phyloP scores from a whole-genome alignment of 176 grass and related monocot genomes.

The Carex parvula region DNA sequence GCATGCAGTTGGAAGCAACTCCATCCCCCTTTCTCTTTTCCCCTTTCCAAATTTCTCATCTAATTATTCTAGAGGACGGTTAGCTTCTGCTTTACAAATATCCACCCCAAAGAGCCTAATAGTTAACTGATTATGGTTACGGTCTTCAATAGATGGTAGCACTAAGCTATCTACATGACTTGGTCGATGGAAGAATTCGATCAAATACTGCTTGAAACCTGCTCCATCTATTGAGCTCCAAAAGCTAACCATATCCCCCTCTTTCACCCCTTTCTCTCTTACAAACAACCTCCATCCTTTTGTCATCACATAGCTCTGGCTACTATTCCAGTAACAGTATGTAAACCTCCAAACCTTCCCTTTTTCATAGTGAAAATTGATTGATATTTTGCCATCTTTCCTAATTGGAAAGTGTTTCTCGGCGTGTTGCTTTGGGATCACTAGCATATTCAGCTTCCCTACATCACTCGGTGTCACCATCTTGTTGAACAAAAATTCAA shows the following conservation, averaged over 20 bases:
- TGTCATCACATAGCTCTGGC: slow-evolving; percentile 98
- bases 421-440: slow-evolving; percentile 86
- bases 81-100: slow-evolving; percentile 2
- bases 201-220: slow-evolving; percentile 45
- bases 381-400: slow-evolving; percentile 28
- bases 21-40: background rate
- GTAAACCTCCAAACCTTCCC: slow-evolving; percentile 73
- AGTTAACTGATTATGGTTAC: background rate
- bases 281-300: slow-evolving; percentile 94
- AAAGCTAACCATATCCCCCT: slow-evolving; percentile 31
- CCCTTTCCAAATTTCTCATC: background rate
- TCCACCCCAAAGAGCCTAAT: slow-evolving; percentile 17
- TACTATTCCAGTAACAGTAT: slow-evolving; percentile 91
- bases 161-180: background rate
- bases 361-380: slow-evolving; percentile 69
- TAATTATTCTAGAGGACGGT: background rate
- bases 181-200: slow-evolving; percentile 5
- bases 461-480: slow-evolving; percentile 81
- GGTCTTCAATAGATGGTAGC: background rate
- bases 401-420: slow-evolving; percentile 80
- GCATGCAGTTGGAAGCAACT: background rate
- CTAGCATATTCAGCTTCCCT: slow-evolving; percentile 86
- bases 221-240: slow-evolving; percentile 27
- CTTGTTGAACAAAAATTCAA: slow-evolving; percentile 67
- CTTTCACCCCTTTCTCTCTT: slow-evolving; percentile 62